Evolutionary conservation across 495 filamentous ascomycete genomes (phyloP).

Genomic region (Penicillium chermesinum): DNA sequence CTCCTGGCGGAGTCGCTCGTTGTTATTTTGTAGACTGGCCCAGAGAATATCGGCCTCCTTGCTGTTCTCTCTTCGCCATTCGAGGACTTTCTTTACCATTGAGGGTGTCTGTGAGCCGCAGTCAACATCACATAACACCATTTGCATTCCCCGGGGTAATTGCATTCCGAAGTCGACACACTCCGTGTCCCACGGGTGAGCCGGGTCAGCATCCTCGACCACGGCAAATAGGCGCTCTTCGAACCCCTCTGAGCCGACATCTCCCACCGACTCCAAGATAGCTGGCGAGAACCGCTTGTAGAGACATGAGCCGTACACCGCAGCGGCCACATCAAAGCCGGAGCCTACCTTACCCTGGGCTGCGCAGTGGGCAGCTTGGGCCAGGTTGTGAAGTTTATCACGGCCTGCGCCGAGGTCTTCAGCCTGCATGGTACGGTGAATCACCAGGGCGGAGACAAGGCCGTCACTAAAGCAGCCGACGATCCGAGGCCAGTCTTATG

Average conservation of each 20-base stretch:
- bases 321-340: constrained; percentile 93
- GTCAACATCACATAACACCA: constrained; percentile 94
- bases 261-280: constrained; percentile 60
- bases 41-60: constrained; percentile 66
- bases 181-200: constrained; percentile 69
- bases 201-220: constrained; percentile 53
- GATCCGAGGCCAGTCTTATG: constrained; percentile 97
- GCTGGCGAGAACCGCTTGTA: constrained; percentile 88
- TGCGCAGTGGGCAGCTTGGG: constrained; percentile 89
- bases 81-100: constrained; percentile 88
- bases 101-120: constrained; percentile 89
- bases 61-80: constrained; percentile 68
- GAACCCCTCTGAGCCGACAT: constrained; percentile 60
- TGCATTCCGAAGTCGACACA: constrained; percentile 57
- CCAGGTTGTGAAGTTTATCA: constrained; percentile 76
- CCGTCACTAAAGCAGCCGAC: constrained; percentile 90
- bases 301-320: constrained; percentile 82
- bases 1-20: constrained; percentile 63
- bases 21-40: constrained; percentile 65
- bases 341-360: constrained; percentile 95
- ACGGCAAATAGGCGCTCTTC: constrained; percentile 54
- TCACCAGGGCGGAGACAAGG: constrained; percentile 73
- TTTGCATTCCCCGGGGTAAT: constrained; percentile 59
- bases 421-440: constrained; percentile 70
- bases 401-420: constrained; percentile 49